Evolutionary conservation across 129 eudicot genomes (phyloP), one percentile per base, ranked within the genome.

Genomic region (Tagetes patula): DNA sequence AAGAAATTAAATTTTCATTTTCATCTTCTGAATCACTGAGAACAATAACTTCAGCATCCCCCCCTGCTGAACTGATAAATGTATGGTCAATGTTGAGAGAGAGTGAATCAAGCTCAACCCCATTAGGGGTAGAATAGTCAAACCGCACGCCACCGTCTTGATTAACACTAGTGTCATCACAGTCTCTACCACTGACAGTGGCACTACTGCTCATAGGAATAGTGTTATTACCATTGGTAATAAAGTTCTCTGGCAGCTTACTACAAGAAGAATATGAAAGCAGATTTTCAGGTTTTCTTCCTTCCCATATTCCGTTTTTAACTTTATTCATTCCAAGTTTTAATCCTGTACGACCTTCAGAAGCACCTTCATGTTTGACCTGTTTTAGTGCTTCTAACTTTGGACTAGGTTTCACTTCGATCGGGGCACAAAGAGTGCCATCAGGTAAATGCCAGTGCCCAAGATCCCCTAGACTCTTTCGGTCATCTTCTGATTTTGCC

Each of bases 191-290:
- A 77, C 98, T 92, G 41, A 78, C 91, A 59, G 98, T 89, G 53
- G 91, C 96, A 82, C 95, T 89, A 74, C 98, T 92, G 79, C 89
- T 85, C 94, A 92, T 89, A 8, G 86, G 93, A 78, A 91, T 81
- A 70, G 83, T 73, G 34, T 75, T 87, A 62, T 50, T 85, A 69
- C 70, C 82, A 56, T 70, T 68, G 63, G 76, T 84, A 27, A 77
- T 71, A 41, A 76, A 62, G 67, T 86, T 81, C 20, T 80, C 86
- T 27, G 38, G 74, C 30, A 62, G 74, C 70, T 70, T 77, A 58
- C 83, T 80, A 20, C 89, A 84, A 49, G 88, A 80, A 56, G 88
- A 83, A 45, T 71, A 20, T 1, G 84, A 80, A 54, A 79, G 80
- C 36, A 48, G 33, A 13, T 84, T 81, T 4, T 69, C 88, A 6